phyloP scores from a whole-genome alignment of 176 grass and related monocot genomes.

The Triticum urartu region DNA sequence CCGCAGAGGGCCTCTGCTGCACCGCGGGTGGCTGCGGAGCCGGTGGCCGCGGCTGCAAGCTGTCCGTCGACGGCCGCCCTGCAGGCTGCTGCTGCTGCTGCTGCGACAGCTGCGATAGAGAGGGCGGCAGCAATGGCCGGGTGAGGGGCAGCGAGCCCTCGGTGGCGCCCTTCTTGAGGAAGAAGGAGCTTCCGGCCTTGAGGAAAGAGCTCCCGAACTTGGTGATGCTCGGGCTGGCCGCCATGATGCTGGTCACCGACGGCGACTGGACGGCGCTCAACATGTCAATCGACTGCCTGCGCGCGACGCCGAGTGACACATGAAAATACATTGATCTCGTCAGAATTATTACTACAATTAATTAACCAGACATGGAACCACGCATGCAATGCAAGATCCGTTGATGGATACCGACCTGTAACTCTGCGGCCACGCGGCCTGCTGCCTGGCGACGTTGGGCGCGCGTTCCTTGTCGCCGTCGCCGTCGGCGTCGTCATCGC shows the following conservation, averaged over 20 bases:
- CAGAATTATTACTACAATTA: not conserved
- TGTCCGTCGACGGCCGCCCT: slow-evolving; percentile 18
- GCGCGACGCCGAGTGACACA: not conserved
- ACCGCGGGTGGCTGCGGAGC: not conserved
- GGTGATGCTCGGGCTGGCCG: slow-evolving; percentile 50
- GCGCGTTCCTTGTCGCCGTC: not conserved
- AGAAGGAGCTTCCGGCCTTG: slow-evolving; percentile 45
- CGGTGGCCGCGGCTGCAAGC: not conserved
- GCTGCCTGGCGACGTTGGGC: not conserved
- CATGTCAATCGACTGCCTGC: slow-evolving; percentile 73
- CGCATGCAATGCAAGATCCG: not conserved
- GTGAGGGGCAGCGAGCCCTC: slow-evolving; percentile 36
- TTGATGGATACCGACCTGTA: slow-evolving; percentile 43
- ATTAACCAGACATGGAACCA: not conserved
- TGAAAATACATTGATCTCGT: not conserved
- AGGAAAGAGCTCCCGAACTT: slow-evolving; percentile 33
- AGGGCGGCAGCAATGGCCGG: slow-evolving; percentile 39
- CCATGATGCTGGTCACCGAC: slow-evolving; percentile 40
- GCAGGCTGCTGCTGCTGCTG: not conserved
- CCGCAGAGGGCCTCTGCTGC: slow-evolving; percentile 9
- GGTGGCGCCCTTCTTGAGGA: slow-evolving; percentile 16
- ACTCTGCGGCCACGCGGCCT: slow-evolving; percentile 59
- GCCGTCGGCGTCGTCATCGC: not conserved
- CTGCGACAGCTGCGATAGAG: slow-evolving; percentile 12
- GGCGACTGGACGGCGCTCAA: slow-evolving; percentile 55